phyloP scores from a whole-genome alignment of 2,329 filamentous ascomycete genomes.

The Penicillium brasilianum region DNA sequence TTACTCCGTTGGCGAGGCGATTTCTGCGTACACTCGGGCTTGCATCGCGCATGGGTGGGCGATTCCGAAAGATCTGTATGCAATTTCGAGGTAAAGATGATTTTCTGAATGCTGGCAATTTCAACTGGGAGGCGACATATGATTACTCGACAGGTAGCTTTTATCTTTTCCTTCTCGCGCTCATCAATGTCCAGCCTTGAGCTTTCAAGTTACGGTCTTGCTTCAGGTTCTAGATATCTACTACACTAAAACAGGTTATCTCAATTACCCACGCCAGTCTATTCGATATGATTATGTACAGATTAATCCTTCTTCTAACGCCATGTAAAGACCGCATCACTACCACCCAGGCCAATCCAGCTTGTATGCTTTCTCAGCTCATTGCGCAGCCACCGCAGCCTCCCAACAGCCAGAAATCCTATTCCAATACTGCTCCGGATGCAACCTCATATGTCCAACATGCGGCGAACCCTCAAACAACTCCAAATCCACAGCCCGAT shows the following conservation, averaged over 20 bases:
- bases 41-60: constrained; percentile 74
- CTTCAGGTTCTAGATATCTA: neutral
- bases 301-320: neutral
- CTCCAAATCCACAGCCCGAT: constrained; percentile 52
- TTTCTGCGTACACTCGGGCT: constrained; percentile 73
- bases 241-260: neutral
- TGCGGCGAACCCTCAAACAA: constrained; percentile 64
- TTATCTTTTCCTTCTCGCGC: neutral
- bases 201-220: neutral
- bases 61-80: constrained; percentile 66
- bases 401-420: constrained; percentile 26
- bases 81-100: constrained; percentile 41
- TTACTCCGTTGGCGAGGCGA: constrained; percentile 73
- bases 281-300: neutral
- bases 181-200: neutral
- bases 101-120: neutral
- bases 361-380: neutral
- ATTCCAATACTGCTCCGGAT: constrained; percentile 64
- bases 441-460: constrained; percentile 64
- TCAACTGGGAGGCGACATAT: neutral
- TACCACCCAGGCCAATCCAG: neutral
- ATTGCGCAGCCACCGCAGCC: constrained; percentile 8
- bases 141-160: neutral
- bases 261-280: neutral
- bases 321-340: neutral